Base-by-base conservation (phyloP, 2,329 filamentous ascomycete species). In the Didymella exigua region DNA sequence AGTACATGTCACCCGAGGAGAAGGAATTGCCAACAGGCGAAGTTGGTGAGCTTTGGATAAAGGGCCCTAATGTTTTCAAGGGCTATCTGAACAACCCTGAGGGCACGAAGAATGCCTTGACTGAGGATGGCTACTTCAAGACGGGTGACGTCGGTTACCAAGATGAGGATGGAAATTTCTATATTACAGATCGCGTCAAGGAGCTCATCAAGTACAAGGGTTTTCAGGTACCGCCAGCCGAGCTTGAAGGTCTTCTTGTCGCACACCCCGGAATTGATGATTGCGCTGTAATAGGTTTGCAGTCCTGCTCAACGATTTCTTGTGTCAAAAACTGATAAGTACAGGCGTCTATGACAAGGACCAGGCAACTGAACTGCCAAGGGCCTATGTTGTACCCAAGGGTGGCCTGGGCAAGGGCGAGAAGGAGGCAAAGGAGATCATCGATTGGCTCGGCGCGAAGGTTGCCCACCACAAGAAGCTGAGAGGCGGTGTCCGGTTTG, bases 91-190 rank as follows among this genome's bases (percentile, higher is more conserved):
- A 91, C 67, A 89, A 89, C 53, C 83, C 86, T 0, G 84, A 88
- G 58, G 85, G 87, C 2, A 91, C 90, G 2, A 79, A 78, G 2
- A 86, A 90, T 40, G 86, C 89, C 0, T 86, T 95, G 58, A 89
- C 89, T 2, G 63, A 78, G 0, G 91, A 96, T 61, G 91, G 91
- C 1, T 97, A 87, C 79, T 96, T 96, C 82, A 93, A 88, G 75
- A 96, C 93, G 0, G 93, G 93, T 2, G 93, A 97, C 67, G 86
- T 96, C 23, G 90, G 91, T 4, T 87, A 90, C 61, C 85, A 90
- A 66, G 90, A 96, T 69, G 78, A 82, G 40, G 82, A 89, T 44
- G 89, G 89, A 26, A 90, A 96, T 69, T 90, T 96, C 67, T 96
- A 87, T 78, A 93, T 96, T 71, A 96, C 93, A 1, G 93, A 97